phyloP scores from a whole-genome alignment of 176 grass and related monocot species.

The Puya raimondii region DNA sequence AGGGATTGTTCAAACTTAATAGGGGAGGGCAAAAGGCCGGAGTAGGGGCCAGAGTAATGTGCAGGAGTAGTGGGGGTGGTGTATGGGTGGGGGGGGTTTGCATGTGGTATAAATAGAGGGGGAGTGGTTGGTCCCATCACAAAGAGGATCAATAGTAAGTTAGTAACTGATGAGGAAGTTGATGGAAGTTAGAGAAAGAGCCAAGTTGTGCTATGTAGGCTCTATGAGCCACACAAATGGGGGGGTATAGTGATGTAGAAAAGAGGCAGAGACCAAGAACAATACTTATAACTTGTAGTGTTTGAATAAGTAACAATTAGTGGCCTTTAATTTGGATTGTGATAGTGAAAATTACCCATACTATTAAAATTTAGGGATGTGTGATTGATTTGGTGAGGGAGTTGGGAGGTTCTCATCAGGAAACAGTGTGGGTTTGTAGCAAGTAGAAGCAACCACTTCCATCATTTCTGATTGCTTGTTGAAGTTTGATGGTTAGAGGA shows the following conservation, averaged over 20 bases:
- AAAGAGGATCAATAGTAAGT: neutral
- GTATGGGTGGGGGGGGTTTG: neutral
- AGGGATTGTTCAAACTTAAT: neutral
- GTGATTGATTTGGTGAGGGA: too few species aligned
- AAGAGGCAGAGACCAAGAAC: too few species aligned
- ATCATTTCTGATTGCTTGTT: conserved; percentile 1
- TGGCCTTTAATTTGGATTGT: too few species aligned
- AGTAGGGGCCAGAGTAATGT: too few species aligned
- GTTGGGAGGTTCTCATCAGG: neutral
- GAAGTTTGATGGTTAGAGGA: neutral
- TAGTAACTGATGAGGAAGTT: neutral
- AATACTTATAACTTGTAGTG: too few species aligned
- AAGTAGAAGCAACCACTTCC: neutral
- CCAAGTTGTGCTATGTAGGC: too few species aligned
- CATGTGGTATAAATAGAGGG: conserved; percentile 2
- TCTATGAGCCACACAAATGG: too few species aligned
- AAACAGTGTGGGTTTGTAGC: neutral
- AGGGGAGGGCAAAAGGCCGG: neutral
- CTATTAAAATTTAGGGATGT: too few species aligned
- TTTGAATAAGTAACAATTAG: too few species aligned
- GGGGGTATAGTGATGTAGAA: too few species aligned
- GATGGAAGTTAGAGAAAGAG: neutral
- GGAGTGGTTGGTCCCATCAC: neutral
- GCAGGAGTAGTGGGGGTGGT: neutral
- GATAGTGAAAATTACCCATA: too few species aligned